These are phyloP conservation scores for Fusarium compactum DNA, from an alignment of 2,329 filamentous ascomycete species.

Conservation along the genomic window DNA sequence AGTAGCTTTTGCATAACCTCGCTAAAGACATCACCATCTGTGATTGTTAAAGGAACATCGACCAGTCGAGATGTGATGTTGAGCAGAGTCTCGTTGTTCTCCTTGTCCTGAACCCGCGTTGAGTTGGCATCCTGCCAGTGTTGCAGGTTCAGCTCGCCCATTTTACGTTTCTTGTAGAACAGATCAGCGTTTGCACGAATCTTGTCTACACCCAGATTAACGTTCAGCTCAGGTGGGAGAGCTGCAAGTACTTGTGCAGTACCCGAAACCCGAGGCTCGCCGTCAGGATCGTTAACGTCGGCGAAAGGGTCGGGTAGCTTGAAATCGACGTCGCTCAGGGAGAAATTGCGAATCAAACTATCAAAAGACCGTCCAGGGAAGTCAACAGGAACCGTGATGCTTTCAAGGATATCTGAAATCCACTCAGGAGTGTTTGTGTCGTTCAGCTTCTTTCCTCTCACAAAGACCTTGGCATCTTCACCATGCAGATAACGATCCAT, in stretches of 20 bases:
- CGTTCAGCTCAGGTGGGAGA: conserved; percentile 87
- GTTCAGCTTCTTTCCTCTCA: conserved; percentile 80
- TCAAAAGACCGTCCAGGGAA: conserved; percentile 87
- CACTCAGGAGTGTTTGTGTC: conserved; percentile 79
- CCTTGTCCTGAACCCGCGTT: conserved; percentile 69
- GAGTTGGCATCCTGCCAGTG: conserved; percentile 90
- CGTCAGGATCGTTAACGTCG: conserved; percentile 77
- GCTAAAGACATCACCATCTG: conserved; percentile 81
- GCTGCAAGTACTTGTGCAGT: conserved; percentile 82
- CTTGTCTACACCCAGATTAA: conserved; percentile 80
- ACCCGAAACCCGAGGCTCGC: conserved; percentile 84
- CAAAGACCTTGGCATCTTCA: conserved; percentile 80
- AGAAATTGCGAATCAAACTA: conserved; percentile 87
- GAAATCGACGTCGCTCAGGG: conserved; percentile 87
- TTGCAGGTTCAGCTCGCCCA: conserved; percentile 82
- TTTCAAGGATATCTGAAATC: conserved; percentile 83
- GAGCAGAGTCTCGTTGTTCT: conserved; percentile 71
- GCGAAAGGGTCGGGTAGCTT: conserved; percentile 84
- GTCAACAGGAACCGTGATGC: conserved; percentile 84
- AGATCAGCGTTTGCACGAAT: conserved; percentile 85
- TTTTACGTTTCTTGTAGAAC: conserved; percentile 79
- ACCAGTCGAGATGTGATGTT: conserved; percentile 81
- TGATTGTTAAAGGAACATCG: conserved; percentile 85
- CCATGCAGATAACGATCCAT: conserved; percentile 86
- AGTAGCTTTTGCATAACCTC: conserved; percentile 84